These are phyloP conservation scores for Oenanthe sinensis DNA, from an alignment of 129 eudicot genomes.

Conservation along the genomic window DNA sequence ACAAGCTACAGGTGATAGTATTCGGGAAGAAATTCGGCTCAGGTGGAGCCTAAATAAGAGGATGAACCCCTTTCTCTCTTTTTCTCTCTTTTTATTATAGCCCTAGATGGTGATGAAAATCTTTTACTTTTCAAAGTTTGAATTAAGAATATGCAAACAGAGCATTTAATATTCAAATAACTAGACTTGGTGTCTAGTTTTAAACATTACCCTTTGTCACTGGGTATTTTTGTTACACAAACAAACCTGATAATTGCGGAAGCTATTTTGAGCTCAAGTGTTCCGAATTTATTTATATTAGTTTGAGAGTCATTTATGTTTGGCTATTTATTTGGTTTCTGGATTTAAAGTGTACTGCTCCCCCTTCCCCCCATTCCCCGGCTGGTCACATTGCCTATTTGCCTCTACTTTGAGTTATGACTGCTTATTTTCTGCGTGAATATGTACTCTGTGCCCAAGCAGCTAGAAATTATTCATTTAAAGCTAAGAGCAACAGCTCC, in stretches of 20 bases:
- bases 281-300: not conserved
- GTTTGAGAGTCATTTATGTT: not conserved
- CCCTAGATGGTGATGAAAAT: slow-evolving; percentile 42
- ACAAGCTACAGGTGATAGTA: slow-evolving; percentile 66
- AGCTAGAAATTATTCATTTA: too few species aligned
- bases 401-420: too few species aligned
- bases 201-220: not conserved
- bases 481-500: too few species aligned
- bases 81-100: slow-evolving; percentile 4
- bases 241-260: slow-evolving; percentile 2
- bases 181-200: slow-evolving; percentile 9
- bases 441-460: too few species aligned
- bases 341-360: too few species aligned
- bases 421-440: too few species aligned
- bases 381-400: too few species aligned
- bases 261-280: not conserved
- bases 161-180: slow-evolving; percentile 21
- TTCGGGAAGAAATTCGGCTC: slow-evolving; percentile 82
- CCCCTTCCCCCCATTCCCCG: too few species aligned
- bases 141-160: slow-evolving; percentile 9
- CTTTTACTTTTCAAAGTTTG: slow-evolving; percentile 4
- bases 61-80: not conserved
- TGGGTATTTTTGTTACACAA: not conserved
- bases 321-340: not conserved
- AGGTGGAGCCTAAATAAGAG: slow-evolving; percentile 45